Percentiles rank a stretch among this genome's conserved stretches.
Conservation (phyloP, 202 grass and related monocot species). For the Hordeum pubiflorum region DNA sequence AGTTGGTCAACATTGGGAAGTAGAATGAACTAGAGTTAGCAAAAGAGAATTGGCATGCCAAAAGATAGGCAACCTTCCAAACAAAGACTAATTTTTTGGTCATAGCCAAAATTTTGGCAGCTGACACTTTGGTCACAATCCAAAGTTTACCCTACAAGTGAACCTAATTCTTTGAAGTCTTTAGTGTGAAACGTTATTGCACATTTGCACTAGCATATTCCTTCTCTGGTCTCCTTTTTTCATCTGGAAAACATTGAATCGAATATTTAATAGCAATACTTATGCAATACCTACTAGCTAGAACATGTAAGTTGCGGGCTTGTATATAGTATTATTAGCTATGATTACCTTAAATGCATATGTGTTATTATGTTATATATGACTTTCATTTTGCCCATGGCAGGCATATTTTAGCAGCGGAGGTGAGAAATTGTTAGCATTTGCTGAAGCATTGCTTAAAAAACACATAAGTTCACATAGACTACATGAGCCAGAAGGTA, state of each 20-base stretch:
- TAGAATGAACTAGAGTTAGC: neutral
- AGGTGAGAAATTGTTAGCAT: slow-evolving; percentile 65
- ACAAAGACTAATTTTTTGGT: neutral
- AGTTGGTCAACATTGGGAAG: neutral
- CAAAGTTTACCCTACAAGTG: too few species aligned
- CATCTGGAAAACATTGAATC: neutral
- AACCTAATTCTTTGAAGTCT: neutral
- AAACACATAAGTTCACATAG: slow-evolving; percentile 92
- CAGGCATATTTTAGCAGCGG: slow-evolving; percentile 64
- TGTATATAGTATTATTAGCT: neutral
- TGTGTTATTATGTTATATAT: neutral
- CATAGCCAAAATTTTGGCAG: too few species aligned
- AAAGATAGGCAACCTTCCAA: neutral
- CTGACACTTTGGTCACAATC: too few species aligned
- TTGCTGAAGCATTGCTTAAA: slow-evolving; percentile 92
- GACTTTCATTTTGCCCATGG: slow-evolving; percentile 16
- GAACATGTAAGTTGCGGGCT: neutral
- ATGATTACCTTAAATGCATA: neutral
- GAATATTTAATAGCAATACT: neutral
- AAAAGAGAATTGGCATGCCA: neutral
- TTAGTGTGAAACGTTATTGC: neutral
- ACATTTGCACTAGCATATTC: neutral
- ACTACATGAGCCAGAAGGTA: slow-evolving; percentile 97
- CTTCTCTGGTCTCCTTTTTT: neutral
- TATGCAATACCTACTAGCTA: neutral